phyloP scores from a whole-genome alignment of 495 filamentous ascomycete species.

The Talaromyces nanjingensis region DNA sequence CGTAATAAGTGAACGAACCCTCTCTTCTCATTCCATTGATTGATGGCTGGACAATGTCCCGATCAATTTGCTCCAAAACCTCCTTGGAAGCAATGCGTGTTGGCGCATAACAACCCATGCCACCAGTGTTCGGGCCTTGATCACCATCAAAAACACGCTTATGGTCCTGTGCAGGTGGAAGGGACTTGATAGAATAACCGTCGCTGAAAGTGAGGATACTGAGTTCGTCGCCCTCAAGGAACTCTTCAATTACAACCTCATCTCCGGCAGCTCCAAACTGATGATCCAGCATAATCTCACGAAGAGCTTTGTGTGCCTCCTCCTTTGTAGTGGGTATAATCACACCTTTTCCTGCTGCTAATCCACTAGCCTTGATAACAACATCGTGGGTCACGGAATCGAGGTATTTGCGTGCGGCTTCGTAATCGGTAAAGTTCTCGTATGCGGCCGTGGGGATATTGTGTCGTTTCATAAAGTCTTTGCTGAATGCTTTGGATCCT shows the following conservation, averaged over 20 bases:
- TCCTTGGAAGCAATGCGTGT: constrained; percentile 73
- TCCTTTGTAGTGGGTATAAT: constrained; percentile 74
- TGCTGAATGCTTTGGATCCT: constrained; percentile 92
- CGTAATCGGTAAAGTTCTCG: constrained; percentile 79
- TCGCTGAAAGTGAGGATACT: constrained; percentile 89
- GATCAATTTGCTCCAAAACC: constrained; percentile 69
- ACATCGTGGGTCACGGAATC: constrained; percentile 67
- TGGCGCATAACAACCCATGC: constrained; percentile 96
- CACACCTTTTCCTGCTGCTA: constrained; percentile 90
- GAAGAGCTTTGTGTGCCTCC: constrained; percentile 74
- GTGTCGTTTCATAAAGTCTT: constrained; percentile 95
- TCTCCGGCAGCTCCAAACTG: constrained; percentile 83
- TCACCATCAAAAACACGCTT: constrained; percentile 92
- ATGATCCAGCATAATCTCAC: constrained; percentile 82
- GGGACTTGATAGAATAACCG: constrained; percentile 72
- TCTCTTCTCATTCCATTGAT: constrained; percentile 83
- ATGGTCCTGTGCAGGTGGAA: constrained; percentile 95
- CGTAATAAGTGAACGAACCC: constrained; percentile 21
- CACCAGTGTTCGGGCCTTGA: constrained; percentile 88
- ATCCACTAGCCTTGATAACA: constrained; percentile 81
- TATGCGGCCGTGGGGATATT: constrained; percentile 87
- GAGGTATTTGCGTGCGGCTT: constrained; percentile 67
- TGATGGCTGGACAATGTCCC: constrained; percentile 80
- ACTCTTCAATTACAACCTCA: constrained; percentile 96
- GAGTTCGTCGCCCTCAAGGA: constrained; percentile 83